These are phyloP conservation scores for Phialocephala subalpina DNA, from an alignment of 2,329 filamentous ascomycete genomes.

Conservation along the genomic window DNA sequence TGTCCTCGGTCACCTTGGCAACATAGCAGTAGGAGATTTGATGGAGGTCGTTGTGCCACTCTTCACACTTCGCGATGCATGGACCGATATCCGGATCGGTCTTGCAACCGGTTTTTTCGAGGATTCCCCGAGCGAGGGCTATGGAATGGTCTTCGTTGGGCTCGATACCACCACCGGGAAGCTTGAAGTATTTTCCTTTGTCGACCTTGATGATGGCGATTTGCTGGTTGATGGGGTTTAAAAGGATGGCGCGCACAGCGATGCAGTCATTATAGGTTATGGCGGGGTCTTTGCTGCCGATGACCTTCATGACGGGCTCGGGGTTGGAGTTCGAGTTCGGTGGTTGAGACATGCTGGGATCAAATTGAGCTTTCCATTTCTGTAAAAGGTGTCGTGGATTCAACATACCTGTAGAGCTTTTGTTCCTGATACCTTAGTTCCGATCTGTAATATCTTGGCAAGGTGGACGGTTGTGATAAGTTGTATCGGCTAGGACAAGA, in stretches of 20 bases:
- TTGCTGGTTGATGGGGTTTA: not conserved
- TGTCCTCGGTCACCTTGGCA: slow-evolving; percentile 10
- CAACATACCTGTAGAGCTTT: not conserved
- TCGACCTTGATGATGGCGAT: slow-evolving; percentile 9
- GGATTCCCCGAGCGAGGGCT: not conserved
- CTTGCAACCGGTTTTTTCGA: slow-evolving; percentile 11
- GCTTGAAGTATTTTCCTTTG: not conserved
- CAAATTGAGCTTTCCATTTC: not conserved
- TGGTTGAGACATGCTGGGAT: not conserved
- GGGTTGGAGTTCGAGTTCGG: not conserved
- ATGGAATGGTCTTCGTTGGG: slow-evolving; percentile 7
- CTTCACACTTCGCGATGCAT: slow-evolving; percentile 5
- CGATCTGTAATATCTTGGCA: no score
- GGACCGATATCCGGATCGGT: not conserved
- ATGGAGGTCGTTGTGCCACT: slow-evolving; percentile 1
- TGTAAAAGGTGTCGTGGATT: not conserved
- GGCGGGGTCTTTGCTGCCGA: not conserved
- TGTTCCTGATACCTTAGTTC: no score
- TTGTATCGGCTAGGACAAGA: no score
- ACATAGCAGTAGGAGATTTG: slow-evolving; percentile 17
- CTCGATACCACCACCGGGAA: slow-evolving; percentile 10
- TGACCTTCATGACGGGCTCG: not conserved
- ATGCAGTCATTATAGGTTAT: not conserved
- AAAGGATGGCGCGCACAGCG: not conserved
- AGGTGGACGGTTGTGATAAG: no score